Conservation (phyloP, 2,329 filamentous ascomycete species). For the Macrophomina pseudophaseolina region DNA sequence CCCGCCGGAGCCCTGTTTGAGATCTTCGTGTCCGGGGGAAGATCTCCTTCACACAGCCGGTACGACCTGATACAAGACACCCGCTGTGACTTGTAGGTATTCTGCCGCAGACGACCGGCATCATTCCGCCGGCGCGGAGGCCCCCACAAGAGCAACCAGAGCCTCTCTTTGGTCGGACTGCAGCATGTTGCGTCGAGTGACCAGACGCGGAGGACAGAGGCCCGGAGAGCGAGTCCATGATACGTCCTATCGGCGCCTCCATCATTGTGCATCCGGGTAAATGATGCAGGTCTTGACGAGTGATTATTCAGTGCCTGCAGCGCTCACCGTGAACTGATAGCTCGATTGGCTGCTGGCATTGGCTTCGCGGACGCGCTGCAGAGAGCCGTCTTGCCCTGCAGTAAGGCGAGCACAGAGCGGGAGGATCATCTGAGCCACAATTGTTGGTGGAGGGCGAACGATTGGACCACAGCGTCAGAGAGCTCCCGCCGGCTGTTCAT, state of each 20-base stretch:
- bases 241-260: background rate
- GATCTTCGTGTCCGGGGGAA: background rate
- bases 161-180: background rate
- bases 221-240: background rate
- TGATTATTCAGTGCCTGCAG: background rate
- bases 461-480: conserved; percentile 17
- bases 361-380: background rate
- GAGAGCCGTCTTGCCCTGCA: conserved; percentile 14
- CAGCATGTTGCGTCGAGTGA: background rate
- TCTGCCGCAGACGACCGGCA: background rate
- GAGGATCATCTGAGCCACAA: conserved; percentile 8
- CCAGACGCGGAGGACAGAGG: background rate
- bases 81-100: background rate
- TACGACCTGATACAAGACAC: conserved; percentile 10
- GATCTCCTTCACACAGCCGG: background rate
- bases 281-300: background rate
- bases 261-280: conserved; percentile 3
- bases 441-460: conserved; percentile 1
- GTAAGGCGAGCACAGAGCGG: conserved; percentile 16
- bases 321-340: background rate
- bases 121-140: background rate
- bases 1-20: conserved; percentile 2
- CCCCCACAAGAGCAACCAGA: background rate
- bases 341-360: background rate
- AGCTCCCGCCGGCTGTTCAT: conserved; percentile 6